Evolutionary conservation across 2,329 filamentous ascomycete genomes (phyloP), one percentile per base, ranked within the genome.

Genomic region (Nemania serpens): DNA sequence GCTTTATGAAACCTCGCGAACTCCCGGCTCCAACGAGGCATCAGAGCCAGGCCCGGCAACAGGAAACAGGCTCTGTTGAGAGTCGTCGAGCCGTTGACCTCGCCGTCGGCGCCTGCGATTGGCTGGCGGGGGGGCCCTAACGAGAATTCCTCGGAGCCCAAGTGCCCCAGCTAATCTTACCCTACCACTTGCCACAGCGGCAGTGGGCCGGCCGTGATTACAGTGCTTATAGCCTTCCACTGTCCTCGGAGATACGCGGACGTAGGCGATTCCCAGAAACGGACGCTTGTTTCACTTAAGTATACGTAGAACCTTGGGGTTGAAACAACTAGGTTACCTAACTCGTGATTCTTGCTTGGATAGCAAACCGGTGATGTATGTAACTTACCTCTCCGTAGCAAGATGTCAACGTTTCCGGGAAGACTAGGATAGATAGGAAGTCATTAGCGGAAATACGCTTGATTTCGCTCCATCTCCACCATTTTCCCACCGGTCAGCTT

Each of bases 101-200:
- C 48, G 33, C 54, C 62, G 59, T 22, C 42, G 39, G 7, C 47
- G 55, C 39, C 22, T 56, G 12, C 68, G 41, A 71, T 72, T 72
- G 70, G 70, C 61, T 63, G 53, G 43, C 45, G 55, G 53, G 57
- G 60, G 63, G 64, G 65, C 69, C 49, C 69, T 66, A 68, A 71
- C 70, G 70, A 69, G 67, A 66, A 72, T 69, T 72, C 69, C 67
- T 68, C 70, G 70, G 69, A 70, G 67, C 63, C 50, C 29, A 5
- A 29, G 25, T 37, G 22, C 17, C 45, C 25, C 29, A 34, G n/a
- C n/a, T 12, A 48, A 39, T 12, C 36, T 39, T 13, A 4, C 15
- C 36, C 10, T 17, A 33, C 34, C 41, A 46, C n/a, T 34, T 17
- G 17, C 18, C n/a, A 41, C 37, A 18, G 25, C 56, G 42, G 37